Evolutionary conservation across 345 rosid species (phyloP), one percentile per base, ranked within the genome.

Genomic region (Ceriops tagal): DNA sequence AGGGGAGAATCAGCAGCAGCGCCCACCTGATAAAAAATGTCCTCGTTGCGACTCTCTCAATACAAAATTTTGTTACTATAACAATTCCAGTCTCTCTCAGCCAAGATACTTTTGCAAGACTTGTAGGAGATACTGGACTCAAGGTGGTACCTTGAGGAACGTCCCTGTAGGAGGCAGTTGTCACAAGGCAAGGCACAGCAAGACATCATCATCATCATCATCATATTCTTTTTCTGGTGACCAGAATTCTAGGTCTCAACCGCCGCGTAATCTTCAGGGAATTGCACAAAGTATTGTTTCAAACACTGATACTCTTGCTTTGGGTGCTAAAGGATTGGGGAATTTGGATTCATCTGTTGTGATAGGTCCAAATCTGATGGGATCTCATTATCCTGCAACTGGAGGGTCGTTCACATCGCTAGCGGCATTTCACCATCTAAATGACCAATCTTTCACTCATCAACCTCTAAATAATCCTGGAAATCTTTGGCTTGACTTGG

Each of bases 61-160:
- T 69, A 86, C 93, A 22, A 88, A 88, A 73, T 88, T 88, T 68
- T 88, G 93, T 79, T 86, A 88, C 66, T 88, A 84, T 83, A 88
- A 86, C 82, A 88, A 88, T 60, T 86, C 84, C 80, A 88, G 88
- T 46, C 80, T 86, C 35, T 75, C 88, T 34, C 93, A 88, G 84
- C 93, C 93, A 53, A 82, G 93, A 16, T 84, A 83, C 72, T 88
- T 86, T 73, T 88, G 93, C 82, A 88, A 88, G 85, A 64, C 81
- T 4, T 88, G 93, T 67, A 73, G 86, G 75, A 73, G 93, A 64
- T 86, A 88, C 52, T 88, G 93, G 93, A 88, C 93, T 28, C 87
- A 82, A 8, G 90, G 93, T 1, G 93, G 93, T 61, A 88, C 87
- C 76, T 74, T 88, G 27, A 78, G 93, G 80, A 88, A 84, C 65